Evolutionary conservation across 1,284 basidiomycete genomes (phyloP).

Genomic region (Trichosporon coremiiforme): DNA sequence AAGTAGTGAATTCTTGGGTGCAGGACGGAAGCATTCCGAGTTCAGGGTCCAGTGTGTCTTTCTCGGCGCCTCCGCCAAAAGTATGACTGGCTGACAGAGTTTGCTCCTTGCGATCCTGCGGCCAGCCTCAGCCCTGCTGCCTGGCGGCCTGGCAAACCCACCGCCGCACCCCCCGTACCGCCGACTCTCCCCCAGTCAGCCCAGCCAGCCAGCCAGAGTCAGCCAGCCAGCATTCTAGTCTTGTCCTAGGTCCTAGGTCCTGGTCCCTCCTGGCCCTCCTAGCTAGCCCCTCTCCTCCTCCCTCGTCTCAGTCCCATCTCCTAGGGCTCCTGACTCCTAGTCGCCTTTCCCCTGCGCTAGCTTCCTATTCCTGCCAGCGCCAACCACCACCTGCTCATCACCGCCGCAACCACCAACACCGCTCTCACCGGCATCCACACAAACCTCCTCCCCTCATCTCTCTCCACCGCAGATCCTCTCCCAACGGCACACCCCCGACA

Average conservation of each 20-base stretch:
- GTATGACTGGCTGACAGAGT: slow-evolving; percentile 12
- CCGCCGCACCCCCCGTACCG: neutral
- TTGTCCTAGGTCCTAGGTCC: neutral
- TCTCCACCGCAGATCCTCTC: no score
- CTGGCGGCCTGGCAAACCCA: neutral
- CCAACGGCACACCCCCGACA: no score
- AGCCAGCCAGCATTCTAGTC: neutral
- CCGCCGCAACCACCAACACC: no score
- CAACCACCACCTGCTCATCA: no score
- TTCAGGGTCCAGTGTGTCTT: neutral
- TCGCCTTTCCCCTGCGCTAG: slow-evolving; percentile 5
- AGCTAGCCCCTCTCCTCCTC: neutral
- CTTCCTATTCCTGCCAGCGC: neutral
- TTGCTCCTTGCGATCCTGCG: slow-evolving; percentile 8
- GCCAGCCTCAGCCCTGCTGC: neutral
- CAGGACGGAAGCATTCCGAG: slow-evolving; percentile 4
- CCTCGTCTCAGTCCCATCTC: slow-evolving; percentile 11
- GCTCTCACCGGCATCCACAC: no score
- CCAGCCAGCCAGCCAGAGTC: no score
- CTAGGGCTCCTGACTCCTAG: neutral
- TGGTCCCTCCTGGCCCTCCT: neutral
- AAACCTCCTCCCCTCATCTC: no score
- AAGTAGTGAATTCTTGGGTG: neutral
- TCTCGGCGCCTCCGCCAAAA: slow-evolving; percentile 12
- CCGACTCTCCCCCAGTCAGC: no score